These are phyloP conservation scores for Neurospora discreta DNA, from an alignment of 495 filamentous ascomycete genomes.

Conservation along the genomic window DNA sequence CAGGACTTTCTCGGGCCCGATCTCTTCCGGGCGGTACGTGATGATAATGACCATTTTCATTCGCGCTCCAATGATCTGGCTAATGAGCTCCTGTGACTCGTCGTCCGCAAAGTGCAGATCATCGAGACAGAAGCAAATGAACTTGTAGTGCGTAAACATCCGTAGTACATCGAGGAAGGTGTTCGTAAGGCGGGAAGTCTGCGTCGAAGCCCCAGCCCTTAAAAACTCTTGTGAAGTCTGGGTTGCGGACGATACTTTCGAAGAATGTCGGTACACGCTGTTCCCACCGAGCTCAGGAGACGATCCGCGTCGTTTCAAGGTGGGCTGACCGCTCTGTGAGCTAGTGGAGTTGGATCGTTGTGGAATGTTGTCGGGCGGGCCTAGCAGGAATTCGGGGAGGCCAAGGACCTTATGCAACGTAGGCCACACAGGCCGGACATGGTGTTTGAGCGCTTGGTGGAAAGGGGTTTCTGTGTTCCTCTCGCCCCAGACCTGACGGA, in stretches of 20 bases:
- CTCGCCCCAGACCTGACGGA: constrained; percentile 87
- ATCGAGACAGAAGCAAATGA: constrained; percentile 76
- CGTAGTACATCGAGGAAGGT: constrained; percentile 76
- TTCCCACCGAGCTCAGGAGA: constrained; percentile 28
- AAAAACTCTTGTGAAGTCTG: constrained; percentile 62
- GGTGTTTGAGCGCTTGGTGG: constrained; percentile 60
- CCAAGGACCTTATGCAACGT: constrained; percentile 66
- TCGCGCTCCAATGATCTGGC: constrained; percentile 57
- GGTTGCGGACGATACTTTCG: constrained; percentile 9
- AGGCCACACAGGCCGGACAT: constrained; percentile 67
- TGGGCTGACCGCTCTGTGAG: constrained; percentile 11
- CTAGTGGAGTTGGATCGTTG: neutral
- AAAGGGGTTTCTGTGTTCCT: constrained; percentile 75
- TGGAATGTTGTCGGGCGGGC: constrained; percentile 16
- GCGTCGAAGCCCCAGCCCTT: constrained; percentile 53
- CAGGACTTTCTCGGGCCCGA: constrained; percentile 33
- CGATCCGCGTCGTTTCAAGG: constrained; percentile 27
- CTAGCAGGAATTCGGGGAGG: constrained; percentile 64
- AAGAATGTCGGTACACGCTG: neutral
- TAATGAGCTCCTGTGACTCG: constrained; percentile 70
- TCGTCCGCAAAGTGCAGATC: constrained; percentile 82
- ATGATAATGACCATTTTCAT: constrained; percentile 72
- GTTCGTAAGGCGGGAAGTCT: constrained; percentile 69
- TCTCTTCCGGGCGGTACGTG: constrained; percentile 47
- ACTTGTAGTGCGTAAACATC: constrained; percentile 61